A percentile compares a stretch with the other conserved stretches of the same genome.
Conservation (phyloP, 2,329 filamentous ascomycete species). For the Curvularia verruculosa region DNA sequence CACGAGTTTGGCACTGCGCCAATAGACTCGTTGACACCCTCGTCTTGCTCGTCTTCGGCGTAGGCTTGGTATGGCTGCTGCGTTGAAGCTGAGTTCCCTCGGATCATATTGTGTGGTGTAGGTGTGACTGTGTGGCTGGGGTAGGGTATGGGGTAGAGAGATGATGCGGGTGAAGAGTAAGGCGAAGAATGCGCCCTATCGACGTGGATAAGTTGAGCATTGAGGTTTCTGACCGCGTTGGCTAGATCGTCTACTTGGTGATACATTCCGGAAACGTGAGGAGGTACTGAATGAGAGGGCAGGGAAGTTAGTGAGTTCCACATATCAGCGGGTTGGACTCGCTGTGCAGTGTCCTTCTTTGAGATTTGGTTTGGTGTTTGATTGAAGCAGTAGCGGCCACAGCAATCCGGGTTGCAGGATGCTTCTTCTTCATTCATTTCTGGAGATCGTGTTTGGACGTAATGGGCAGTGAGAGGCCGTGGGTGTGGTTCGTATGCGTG, state of each 20-base stretch:
- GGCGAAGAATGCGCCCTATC: neutral
- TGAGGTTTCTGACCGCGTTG: neutral
- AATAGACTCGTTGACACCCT: neutral
- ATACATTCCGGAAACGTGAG: neutral
- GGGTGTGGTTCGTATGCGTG: neutral
- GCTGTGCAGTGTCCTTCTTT: neutral
- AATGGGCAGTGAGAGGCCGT: too few species aligned
- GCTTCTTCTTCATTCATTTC: too few species aligned
- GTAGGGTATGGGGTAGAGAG: neutral
- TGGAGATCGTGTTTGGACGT: too few species aligned
- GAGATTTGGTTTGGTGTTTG: neutral
- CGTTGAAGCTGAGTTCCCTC: neutral
- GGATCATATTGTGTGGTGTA: neutral
- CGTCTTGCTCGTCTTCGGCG: conserved; percentile 2
- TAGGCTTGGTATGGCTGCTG: neutral
- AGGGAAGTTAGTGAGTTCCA: neutral
- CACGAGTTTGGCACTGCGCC: neutral
- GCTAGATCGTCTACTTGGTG: neutral
- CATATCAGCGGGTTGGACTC: neutral
- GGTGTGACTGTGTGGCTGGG: neutral
- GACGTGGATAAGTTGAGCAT: neutral
- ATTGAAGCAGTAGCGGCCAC: neutral
- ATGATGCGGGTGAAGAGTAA: neutral
- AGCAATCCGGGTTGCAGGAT: neutral
- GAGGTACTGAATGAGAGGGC: neutral